These are phyloP conservation scores for Mycena polygramma DNA, from an alignment of 768 basidiomycete genomes.

Conservation along the genomic window DNA sequence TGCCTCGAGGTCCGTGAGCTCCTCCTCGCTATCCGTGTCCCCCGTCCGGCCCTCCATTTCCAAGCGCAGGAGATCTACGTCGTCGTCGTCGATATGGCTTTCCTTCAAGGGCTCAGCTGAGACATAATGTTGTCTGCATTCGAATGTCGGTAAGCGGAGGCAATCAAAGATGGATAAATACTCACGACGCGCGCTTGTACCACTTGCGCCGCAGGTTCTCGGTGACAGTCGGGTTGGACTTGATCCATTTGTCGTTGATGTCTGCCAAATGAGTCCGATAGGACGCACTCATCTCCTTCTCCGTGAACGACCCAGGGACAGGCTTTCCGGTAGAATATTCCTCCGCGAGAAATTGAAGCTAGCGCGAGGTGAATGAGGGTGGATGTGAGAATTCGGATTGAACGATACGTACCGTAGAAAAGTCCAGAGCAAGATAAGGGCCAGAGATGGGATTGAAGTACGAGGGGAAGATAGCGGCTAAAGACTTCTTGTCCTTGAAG, in stretches of 20 bases:
- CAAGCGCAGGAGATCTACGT: background rate
- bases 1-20: too few species aligned
- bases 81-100: background rate
- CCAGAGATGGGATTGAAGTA: background rate
- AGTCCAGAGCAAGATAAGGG: background rate
- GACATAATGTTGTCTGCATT: too few species aligned
- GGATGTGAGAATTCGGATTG: too few species aligned
- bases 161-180: background rate
- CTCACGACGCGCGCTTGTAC: slow-evolving; percentile 1
- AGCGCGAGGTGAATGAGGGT: background rate
- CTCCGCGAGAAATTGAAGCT: background rate
- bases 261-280: background rate
- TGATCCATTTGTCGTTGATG: slow-evolving; percentile 9
- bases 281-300: background rate
- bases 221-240: background rate
- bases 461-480: background rate
- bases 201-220: slow-evolving; percentile 3
- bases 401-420: background rate
- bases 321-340: slow-evolving; percentile 6
- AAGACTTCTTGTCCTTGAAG: background rate
- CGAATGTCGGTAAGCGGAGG: too few species aligned
- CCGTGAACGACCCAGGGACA: background rate
- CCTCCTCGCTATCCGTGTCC: too few species aligned
- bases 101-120: too few species aligned
- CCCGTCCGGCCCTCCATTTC: slow-evolving; percentile 4